Percentiles rank a stretch among this genome's conserved stretches.
phyloP scores from a whole-genome alignment of 495 filamentous ascomycete genomes.

The Daldinia bambusicola region DNA sequence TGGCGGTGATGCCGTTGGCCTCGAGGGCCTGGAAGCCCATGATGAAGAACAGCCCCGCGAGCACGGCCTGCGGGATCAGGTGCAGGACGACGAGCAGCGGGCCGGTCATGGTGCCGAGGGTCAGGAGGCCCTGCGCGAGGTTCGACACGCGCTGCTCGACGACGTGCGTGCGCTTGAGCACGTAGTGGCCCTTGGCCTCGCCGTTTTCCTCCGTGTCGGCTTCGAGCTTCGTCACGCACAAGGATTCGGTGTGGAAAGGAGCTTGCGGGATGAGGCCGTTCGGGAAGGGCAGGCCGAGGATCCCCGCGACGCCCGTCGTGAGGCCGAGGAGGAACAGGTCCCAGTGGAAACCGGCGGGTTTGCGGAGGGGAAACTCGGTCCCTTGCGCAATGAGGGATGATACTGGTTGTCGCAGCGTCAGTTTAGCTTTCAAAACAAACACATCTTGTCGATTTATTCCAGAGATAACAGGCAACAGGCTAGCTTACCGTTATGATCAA shows the following conservation, averaged over 20 bases:
- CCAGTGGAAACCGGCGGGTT: conserved; percentile 97
- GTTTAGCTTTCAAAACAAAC: not conserved
- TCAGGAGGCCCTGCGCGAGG: conserved; percentile 82
- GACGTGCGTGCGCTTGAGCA: conserved; percentile 73
- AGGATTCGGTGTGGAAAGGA: conserved; percentile 88
- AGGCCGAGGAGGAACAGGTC: conserved; percentile 91
- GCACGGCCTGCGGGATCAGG: conserved; percentile 85
- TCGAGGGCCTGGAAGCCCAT: conserved; percentile 88
- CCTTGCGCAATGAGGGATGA: conserved; percentile 91
- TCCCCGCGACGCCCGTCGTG: conserved; percentile 83
- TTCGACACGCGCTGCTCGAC: conserved; percentile 94
- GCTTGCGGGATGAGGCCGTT: conserved; percentile 95
- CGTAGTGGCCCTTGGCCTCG: conserved; percentile 59
- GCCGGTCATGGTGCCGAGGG: conserved; percentile 87
- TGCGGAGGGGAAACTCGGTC: conserved; percentile 88
- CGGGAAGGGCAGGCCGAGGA: conserved; percentile 89
- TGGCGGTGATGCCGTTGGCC: conserved; percentile 84
- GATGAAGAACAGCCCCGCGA: conserved; percentile 93
- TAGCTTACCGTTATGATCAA: conserved; percentile 83
- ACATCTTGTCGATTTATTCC: no score
- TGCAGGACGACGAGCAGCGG: conserved; percentile 85
- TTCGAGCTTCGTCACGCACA: conserved; percentile 77
- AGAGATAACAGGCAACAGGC: not conserved
- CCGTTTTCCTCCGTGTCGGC: conserved; percentile 66
- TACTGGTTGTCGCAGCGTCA: conserved; percentile 56